Evolutionary conservation across 2,329 filamentous ascomycete genomes (phyloP).

Genomic region (Coleophoma eucalyptorum): DNA sequence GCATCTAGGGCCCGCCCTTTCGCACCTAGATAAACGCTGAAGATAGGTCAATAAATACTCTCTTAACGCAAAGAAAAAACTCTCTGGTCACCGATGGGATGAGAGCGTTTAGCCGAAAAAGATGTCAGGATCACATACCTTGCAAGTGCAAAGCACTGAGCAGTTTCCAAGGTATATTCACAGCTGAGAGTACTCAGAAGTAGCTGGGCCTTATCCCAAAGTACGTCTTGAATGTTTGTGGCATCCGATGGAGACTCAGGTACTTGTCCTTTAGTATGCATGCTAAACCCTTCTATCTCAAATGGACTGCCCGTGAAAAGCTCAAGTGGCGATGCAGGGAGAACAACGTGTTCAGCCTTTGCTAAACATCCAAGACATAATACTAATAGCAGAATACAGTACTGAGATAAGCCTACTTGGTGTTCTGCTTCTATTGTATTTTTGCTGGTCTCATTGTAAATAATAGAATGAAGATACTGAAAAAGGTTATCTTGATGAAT

Average conservation of each 20-base stretch:
- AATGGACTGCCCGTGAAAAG: too few species aligned
- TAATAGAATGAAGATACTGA: not conserved
- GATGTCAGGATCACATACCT: constrained; percentile 15
- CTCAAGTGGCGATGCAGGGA: not conserved
- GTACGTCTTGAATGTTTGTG: not conserved
- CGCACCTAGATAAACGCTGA: constrained; percentile 22
- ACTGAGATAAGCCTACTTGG: not conserved
- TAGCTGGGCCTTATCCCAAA: constrained; percentile 17
- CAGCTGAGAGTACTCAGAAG: constrained; percentile 17
- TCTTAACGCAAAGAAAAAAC: not conserved
- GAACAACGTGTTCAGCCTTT: constrained; percentile 3
- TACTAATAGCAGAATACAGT: constrained; percentile 13
- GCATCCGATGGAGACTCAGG: too few species aligned
- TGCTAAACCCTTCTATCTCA: too few species aligned
- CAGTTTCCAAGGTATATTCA: constrained; percentile 16
- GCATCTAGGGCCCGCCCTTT: constrained; percentile 19
- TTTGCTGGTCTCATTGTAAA: too few species aligned
- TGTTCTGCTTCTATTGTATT: too few species aligned
- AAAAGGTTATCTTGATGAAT: not conserved
- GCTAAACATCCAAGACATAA: constrained; percentile 12
- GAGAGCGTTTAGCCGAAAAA: too few species aligned
- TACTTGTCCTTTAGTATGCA: too few species aligned
- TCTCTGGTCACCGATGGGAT: too few species aligned
- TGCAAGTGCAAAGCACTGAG: constrained; percentile 25
- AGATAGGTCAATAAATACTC: not conserved